phyloP scores from a whole-genome alignment of 1,284 basidiomycete genomes.

The Thecaphora thlaspeos region DNA sequence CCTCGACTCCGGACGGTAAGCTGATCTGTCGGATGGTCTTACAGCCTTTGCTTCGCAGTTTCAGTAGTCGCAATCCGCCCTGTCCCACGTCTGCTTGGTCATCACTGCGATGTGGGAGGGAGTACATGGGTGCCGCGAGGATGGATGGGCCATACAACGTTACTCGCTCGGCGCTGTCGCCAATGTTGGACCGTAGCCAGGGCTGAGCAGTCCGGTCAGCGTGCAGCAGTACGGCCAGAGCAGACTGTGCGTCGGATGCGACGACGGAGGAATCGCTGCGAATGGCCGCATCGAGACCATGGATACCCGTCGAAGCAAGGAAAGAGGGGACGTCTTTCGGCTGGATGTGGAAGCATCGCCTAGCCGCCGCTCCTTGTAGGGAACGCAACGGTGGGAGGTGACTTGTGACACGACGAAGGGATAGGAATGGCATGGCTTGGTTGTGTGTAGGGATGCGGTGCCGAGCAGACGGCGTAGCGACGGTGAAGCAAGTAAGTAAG shows the following conservation, averaged over 20 bases:
- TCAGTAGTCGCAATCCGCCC: conserved; percentile 33
- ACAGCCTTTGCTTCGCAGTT: conserved; percentile 7
- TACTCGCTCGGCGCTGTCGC: not conserved
- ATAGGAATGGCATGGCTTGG: no score
- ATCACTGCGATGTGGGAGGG: not conserved
- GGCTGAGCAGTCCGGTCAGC: conserved; percentile 29
- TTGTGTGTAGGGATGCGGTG: no score
- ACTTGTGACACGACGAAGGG: no score
- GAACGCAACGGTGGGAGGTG: no score
- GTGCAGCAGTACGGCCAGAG: conserved; percentile 28
- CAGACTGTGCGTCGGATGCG: no score
- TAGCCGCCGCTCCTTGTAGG: not conserved
- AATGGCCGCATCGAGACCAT: no score
- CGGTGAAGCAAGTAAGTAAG: no score
- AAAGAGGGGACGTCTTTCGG: conserved; percentile 22
- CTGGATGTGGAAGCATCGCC: conserved; percentile 25
- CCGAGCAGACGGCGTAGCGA: no score
- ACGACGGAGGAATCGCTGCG: no score
- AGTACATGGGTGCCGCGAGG: conserved; percentile 11
- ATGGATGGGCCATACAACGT: conserved; percentile 30
- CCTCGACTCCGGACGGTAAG: conserved; percentile 5
- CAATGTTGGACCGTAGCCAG: conserved; percentile 7
- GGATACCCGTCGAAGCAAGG: conserved; percentile 1
- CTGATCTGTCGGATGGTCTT: conserved; percentile 1
- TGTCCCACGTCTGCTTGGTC: conserved; percentile 8